phyloP scores from a whole-genome alignment of 2,329 filamentous ascomycete genomes.

The Apiospora koreana region DNA sequence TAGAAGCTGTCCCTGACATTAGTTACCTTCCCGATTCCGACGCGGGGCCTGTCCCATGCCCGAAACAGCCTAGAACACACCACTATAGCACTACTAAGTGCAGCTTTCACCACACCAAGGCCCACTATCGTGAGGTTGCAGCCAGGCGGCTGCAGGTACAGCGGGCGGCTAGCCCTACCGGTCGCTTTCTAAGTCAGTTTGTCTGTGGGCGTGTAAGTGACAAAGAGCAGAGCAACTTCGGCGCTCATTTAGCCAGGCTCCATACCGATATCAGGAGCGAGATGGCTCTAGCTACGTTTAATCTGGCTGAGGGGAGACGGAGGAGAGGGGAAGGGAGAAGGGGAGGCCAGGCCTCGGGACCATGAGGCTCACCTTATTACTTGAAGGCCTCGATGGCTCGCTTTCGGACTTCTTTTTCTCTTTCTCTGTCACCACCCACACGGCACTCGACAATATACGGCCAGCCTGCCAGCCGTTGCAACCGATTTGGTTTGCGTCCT shows the following conservation, averaged over 20 bases:
- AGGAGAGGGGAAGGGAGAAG: neutral
- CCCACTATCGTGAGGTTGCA: neutral
- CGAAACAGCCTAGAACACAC: neutral
- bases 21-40: constrained; percentile 17
- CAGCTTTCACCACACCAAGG: neutral
- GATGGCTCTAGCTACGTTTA: neutral
- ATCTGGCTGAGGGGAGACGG: neutral
- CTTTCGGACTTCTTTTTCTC: constrained; percentile 15
- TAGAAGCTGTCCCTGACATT: neutral
- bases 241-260: neutral
- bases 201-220: neutral
- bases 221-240: neutral
- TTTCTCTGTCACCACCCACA: constrained; percentile 10
- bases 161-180: neutral
- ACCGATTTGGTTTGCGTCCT: constrained; percentile 30
- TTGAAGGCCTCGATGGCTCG: neutral
- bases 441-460: constrained; percentile 24
- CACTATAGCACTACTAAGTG: neutral
- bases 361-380: constrained; percentile 16
- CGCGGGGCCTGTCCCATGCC: constrained; percentile 3
- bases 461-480: constrained; percentile 26
- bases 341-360: neutral
- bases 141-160: neutral
- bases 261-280: neutral
- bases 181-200: neutral